phyloP scores from a whole-genome alignment of 768 basidiomycete species.

The Mycena pura region DNA sequence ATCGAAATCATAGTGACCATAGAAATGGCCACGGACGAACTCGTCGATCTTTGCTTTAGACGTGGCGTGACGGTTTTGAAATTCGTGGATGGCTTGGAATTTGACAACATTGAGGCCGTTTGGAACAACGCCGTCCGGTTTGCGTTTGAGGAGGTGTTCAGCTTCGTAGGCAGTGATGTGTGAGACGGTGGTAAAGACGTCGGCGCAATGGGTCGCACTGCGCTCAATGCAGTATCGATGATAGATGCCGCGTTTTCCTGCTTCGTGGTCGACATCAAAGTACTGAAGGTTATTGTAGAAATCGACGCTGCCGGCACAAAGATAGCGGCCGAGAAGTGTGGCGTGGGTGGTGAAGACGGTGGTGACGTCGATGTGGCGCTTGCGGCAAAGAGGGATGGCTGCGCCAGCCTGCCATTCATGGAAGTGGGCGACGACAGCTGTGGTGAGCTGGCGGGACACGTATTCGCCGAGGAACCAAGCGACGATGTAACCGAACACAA shows the following conservation, averaged over 20 bases:
- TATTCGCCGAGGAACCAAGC: slow-evolving; percentile 99
- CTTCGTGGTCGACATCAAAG: slow-evolving; percentile 99
- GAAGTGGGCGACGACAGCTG: slow-evolving; percentile 95
- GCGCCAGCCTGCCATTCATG: slow-evolving; percentile 99
- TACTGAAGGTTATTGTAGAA: slow-evolving; percentile 99
- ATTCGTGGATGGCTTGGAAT: slow-evolving; percentile 99
- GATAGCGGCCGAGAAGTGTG: slow-evolving; percentile 96
- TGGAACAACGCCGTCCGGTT: slow-evolving; percentile 95
- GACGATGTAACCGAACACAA: slow-evolving; percentile 96
- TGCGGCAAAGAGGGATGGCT: slow-evolving; percentile 92
- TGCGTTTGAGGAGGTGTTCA: slow-evolving; percentile 96
- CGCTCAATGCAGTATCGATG: slow-evolving; percentile 98
- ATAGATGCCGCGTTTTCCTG: slow-evolving; percentile 98
- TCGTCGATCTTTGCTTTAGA: slow-evolving; percentile 99
- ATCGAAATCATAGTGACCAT: slow-evolving; percentile 96
- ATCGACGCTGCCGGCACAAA: slow-evolving; percentile 97
- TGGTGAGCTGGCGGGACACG: slow-evolving; percentile 77
- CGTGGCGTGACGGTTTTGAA: slow-evolving; percentile 92
- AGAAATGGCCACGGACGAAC: slow-evolving; percentile 97
- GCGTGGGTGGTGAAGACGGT: slow-evolving; percentile 99
- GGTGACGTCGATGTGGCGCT: slow-evolving; percentile 96
- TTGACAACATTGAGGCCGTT: slow-evolving; percentile 99
- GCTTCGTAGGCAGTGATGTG: slow-evolving; percentile 98
- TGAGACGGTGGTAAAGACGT: slow-evolving; percentile 97
- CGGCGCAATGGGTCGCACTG: slow-evolving; percentile 91